phyloP scores from a whole-genome alignment of 495 filamentous ascomycete genomes.

The Penicillium tannophilum region DNA sequence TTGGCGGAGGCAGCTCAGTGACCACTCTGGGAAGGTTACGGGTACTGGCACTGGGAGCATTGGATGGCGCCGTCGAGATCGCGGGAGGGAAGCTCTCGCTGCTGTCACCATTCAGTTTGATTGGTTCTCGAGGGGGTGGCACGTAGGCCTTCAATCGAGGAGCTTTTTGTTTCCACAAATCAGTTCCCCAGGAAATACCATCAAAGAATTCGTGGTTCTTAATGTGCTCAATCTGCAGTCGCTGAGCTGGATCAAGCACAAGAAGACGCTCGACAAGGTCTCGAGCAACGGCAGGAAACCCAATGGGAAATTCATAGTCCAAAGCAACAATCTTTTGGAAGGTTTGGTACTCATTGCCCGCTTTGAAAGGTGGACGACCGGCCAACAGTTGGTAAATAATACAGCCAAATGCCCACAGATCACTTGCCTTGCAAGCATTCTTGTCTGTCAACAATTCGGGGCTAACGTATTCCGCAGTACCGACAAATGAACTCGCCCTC shows the following conservation, averaged over 20 bases:
- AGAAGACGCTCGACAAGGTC: slow-evolving; percentile 92
- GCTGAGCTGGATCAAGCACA: slow-evolving; percentile 82
- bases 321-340: slow-evolving; percentile 97
- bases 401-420: slow-evolving; percentile 99
- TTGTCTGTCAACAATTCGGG: slow-evolving; percentile 94
- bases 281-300: slow-evolving; percentile 84
- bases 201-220: slow-evolving; percentile 97
- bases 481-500: slow-evolving; percentile 91
- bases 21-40: slow-evolving; percentile 78
- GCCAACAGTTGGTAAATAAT: slow-evolving; percentile 96
- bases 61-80: slow-evolving; percentile 51
- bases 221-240: slow-evolving; percentile 94
- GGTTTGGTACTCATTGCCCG: slow-evolving; percentile 92
- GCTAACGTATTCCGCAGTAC: slow-evolving; percentile 97
- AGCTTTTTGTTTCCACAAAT: slow-evolving; percentile 88
- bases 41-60: slow-evolving; percentile 39
- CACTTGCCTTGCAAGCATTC: slow-evolving; percentile 95
- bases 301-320: slow-evolving; percentile 90
- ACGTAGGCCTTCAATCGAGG: slow-evolving; percentile 86
- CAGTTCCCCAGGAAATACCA: slow-evolving; percentile 82
- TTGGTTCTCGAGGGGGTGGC: slow-evolving; percentile 77
- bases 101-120: slow-evolving; percentile 69
- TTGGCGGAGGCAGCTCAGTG: slow-evolving; percentile 93
- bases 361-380: slow-evolving; percentile 96
- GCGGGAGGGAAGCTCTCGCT: slow-evolving; percentile 50